A percentile compares a stretch with the other conserved stretches of the same genome.
Conservation (phyloP, 1,139 yeast species). For the Waltiozyma sp. region DNA sequence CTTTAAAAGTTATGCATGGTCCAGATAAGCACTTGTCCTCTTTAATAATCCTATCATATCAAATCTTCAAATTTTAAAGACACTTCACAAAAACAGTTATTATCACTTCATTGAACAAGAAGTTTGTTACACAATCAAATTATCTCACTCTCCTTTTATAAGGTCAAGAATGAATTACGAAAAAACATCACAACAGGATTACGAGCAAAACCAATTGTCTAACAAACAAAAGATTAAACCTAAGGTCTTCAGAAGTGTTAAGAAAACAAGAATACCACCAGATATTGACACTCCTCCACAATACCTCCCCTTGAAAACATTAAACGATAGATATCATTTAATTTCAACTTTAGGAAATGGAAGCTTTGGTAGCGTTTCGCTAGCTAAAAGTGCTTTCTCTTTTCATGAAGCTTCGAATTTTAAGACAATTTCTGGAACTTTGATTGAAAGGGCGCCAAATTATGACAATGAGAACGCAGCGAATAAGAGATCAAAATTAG, state of each 20-base stretch:
- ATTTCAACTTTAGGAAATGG: conserved; percentile 60
- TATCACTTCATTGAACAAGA: background rate
- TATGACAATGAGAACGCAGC: conserved; percentile 20
- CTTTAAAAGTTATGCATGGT: background rate
- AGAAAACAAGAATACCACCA: conserved; percentile 17
- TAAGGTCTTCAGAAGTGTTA: conserved; percentile 1
- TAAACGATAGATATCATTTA: conserved; percentile 35
- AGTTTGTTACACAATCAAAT: background rate
- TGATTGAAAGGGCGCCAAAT: conserved; percentile 28
- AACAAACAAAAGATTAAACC: background rate
- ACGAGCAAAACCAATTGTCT: background rate
- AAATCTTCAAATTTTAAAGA: no score
- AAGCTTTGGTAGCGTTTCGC: conserved; percentile 62
- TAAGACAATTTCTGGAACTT: conserved; percentile 26
- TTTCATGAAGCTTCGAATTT: conserved; percentile 14
- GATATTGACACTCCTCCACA: conserved; percentile 27
- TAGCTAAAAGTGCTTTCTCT: conserved; percentile 37
- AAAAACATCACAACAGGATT: background rate
- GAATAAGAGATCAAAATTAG: conserved; percentile 33
- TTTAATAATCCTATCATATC: no score
- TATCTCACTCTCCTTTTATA: background rate
- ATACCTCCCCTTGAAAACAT: conserved; percentile 32
- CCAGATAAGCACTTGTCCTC: no score
- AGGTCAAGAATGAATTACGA: background rate
- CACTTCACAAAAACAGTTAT: no score